Conservation (phyloP, 768 basidiomycete species). For the Tricholomella constricta region DNA sequence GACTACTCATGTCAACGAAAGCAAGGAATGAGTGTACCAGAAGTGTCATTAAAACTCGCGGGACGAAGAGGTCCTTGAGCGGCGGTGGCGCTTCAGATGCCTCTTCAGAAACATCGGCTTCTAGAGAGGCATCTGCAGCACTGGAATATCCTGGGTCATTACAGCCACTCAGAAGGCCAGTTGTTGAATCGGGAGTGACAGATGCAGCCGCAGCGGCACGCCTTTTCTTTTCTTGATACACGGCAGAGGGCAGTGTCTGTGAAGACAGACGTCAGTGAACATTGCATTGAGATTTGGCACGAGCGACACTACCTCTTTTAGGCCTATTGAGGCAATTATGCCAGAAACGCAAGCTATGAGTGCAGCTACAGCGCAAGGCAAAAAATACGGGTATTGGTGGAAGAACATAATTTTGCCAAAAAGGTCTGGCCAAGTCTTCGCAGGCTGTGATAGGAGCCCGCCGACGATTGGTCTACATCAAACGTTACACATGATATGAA, state of each 20-base stretch:
- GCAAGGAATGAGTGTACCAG: constrained; percentile 35
- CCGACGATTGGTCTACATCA: constrained; percentile 50
- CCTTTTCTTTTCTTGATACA: constrained; percentile 13
- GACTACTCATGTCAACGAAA: constrained; percentile 39
- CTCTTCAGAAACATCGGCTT: constrained; percentile 7
- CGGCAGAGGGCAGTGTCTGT: constrained; percentile 35
- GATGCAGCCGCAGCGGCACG: neutral
- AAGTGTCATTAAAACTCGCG: constrained; percentile 31
- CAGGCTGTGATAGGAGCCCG: constrained; percentile 34
- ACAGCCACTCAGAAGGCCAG: constrained; percentile 7
- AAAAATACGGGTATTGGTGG: constrained; percentile 35
- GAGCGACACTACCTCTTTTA: constrained; percentile 27
- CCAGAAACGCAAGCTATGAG: constrained; percentile 20
- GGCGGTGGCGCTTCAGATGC: constrained; percentile 15
- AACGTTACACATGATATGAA: too few species aligned
- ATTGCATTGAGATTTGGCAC: neutral
- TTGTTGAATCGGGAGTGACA: constrained; percentile 17
- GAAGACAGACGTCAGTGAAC: neutral
- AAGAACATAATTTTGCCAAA: constrained; percentile 31
- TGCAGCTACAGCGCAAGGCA: constrained; percentile 28
- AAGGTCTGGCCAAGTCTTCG: constrained; percentile 28
- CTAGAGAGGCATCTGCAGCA: constrained; percentile 7
- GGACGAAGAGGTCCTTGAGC: constrained; percentile 27
- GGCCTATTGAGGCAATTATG: constrained; percentile 20
- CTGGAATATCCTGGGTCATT: constrained; percentile 11